phyloP scores from a whole-genome alignment of 257 asterid genomes.

The Petrea volubilis region DNA sequence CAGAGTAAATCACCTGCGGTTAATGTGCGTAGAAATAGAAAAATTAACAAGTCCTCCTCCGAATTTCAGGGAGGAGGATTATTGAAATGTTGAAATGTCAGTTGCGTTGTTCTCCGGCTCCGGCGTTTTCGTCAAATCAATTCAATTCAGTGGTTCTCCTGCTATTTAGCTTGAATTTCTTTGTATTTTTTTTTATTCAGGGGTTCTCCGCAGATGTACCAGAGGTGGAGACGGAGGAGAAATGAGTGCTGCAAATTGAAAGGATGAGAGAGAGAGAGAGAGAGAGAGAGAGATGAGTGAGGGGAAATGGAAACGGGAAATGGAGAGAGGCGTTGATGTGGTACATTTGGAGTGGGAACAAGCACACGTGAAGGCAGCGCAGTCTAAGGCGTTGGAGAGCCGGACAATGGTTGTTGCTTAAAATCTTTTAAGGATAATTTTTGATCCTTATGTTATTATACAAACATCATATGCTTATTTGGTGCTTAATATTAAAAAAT shows the following conservation, averaged over 20 bases:
- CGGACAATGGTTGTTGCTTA: neutral
- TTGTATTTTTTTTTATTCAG: neutral
- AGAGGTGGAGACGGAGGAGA: neutral
- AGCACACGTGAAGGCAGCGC: neutral
- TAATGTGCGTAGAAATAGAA: neutral
- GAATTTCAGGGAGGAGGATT: neutral
- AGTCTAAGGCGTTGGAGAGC: neutral
- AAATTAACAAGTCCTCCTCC: slow-evolving; percentile 10
- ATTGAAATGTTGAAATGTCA: neutral
- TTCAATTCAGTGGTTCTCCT: slow-evolving; percentile 13
- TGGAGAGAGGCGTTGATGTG: neutral
- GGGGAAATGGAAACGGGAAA: neutral
- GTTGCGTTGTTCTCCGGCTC: neutral
- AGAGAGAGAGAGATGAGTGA: neutral
- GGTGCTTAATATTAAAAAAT: neutral
- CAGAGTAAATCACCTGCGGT: neutral
- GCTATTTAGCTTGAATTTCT: neutral
- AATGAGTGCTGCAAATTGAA: neutral
- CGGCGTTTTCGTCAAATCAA: neutral
- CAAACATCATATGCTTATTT: neutral
- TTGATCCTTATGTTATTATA: neutral
- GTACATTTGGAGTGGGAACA: neutral
- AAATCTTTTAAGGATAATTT: neutral
- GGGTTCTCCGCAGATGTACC: slow-evolving; percentile 1
- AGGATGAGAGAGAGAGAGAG: neutral